Evolutionary conservation across 1,139 yeast genomes (phyloP), one percentile per base, ranked within the genome.

Genomic region (Diutina pseudorugosa): DNA sequence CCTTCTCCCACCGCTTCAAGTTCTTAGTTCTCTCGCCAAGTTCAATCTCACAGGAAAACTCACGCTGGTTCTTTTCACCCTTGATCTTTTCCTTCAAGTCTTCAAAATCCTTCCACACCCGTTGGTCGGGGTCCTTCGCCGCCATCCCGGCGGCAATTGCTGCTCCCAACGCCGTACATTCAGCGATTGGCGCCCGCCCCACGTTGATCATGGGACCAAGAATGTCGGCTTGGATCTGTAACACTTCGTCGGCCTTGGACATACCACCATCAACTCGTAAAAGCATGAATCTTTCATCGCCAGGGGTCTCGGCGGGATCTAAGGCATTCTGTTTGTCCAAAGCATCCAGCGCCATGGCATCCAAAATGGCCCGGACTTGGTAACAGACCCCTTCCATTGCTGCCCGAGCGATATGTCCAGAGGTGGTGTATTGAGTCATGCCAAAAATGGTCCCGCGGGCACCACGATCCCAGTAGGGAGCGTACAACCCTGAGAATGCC

Each of bases 131-230:
- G 55, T 78, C 73, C 59, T 78, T 69, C 56, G 73, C 72, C 1
- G 91, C 83, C 61, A 90, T 72, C 12, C 96, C 96, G 2, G 98
- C 96, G 20, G 96, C 96, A 61, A 91, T 87, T 12, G 97, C 97
- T 12, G 96, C 96, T 27, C 98, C 98, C 57, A 91, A 76, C 1
- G 98, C 97, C 4, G 98, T 91, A 65, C 96, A 90, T 69, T 91
- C 98, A 41, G 89, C 73, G 66, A 85, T 86, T 33, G 80, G 77
- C 1, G 97, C 93, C 61, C 96, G 76, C 62, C 80, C 78, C 51
- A 91, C 94, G 40, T 83, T 80, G 42, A 90, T 89, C 65, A 96
- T 89, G 2, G 89, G 89, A 0, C 91, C 91, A 60, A 90, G 75
- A 57, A 91, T 83, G 66, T 91, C 95, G 11, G 96, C 87, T 70